These are phyloP conservation scores for Davidsoniella neocaledoniae DNA, from an alignment of 2,329 filamentous ascomycete genomes.

Conservation along the genomic window DNA sequence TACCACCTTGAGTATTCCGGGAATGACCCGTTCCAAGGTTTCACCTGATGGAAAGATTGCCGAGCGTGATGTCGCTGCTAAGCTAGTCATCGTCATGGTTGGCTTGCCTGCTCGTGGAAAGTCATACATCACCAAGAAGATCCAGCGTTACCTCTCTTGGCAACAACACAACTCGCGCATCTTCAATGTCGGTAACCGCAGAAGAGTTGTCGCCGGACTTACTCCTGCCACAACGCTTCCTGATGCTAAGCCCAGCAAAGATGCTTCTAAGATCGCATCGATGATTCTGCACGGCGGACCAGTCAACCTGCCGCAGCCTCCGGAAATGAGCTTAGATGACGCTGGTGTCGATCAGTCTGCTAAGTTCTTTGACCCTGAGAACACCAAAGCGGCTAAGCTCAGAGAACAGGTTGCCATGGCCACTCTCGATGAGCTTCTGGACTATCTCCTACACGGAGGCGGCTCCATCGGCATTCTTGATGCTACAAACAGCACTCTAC, in stretches of 20 bases:
- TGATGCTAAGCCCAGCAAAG: conserved; percentile 22
- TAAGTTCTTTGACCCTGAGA: conserved; percentile 83
- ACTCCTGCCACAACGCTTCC: conserved; percentile 17
- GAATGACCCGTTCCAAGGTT: conserved; percentile 85
- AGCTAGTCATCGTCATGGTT: conserved; percentile 97
- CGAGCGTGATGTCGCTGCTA: conserved; percentile 83
- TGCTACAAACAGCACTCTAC: conserved; percentile 88
- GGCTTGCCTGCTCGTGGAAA: conserved; percentile 89
- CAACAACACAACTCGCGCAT: conserved; percentile 90
- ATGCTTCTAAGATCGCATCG: conserved; percentile 35
- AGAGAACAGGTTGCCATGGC: conserved; percentile 85
- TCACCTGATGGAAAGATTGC: conserved; percentile 93
- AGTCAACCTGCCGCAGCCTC: conserved; percentile 19
- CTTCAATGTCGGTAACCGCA: conserved; percentile 91
- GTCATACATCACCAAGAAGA: conserved; percentile 97
- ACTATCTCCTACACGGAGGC: conserved; percentile 67
- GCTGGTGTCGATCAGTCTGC: conserved; percentile 62
- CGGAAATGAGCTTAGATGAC: conserved; percentile 11
- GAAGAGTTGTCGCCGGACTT: conserved; percentile 59
- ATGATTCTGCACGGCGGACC: conserved; percentile 40
- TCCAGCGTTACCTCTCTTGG: conserved; percentile 91
- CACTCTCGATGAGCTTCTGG: conserved; percentile 78
- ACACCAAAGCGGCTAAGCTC: conserved; percentile 63
- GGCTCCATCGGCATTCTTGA: conserved; percentile 92
- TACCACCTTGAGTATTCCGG: conserved; percentile 91